Percentiles rank a stretch among this genome's conserved stretches.
Conservation (phyloP, 2,329 filamentous ascomycete genomes). For the Aspergillus nomiae region DNA sequence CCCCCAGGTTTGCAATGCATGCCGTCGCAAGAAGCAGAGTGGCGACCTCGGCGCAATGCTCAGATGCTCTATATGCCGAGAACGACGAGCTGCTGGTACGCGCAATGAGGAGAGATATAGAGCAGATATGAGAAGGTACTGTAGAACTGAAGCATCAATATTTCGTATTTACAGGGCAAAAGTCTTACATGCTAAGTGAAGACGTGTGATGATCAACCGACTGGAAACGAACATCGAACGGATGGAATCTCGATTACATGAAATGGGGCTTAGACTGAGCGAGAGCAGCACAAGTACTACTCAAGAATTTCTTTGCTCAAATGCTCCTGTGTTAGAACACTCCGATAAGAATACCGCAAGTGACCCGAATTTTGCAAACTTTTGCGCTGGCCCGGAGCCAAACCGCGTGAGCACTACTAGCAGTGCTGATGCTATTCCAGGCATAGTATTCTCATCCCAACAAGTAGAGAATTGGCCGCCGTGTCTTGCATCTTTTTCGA, state of each 20-base stretch:
- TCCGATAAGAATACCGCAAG: neutral
- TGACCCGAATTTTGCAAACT: neutral
- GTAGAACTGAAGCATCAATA: neutral
- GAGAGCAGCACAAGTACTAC: neutral
- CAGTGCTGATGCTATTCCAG: neutral
- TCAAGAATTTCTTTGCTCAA: neutral
- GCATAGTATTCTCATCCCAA: neutral
- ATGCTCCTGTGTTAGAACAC: neutral
- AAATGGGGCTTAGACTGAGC: conserved; percentile 13
- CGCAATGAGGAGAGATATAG: conserved; percentile 3
- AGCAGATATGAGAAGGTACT: conserved; percentile 4
- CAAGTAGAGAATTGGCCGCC: neutral
- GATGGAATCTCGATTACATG: conserved; percentile 17
- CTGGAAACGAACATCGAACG: conserved; percentile 20
- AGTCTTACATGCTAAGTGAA: conserved; percentile 5
- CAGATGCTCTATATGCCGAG: conserved; percentile 5
- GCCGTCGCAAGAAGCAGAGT: conserved; percentile 3
- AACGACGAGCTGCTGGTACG: conserved; percentile 1
- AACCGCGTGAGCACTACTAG: neutral
- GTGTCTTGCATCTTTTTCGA: conserved; percentile 6
- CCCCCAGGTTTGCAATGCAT: conserved; percentile 6
- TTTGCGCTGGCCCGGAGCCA: neutral
- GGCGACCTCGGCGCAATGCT: neutral
- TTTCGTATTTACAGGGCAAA: neutral
- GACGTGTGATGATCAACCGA: conserved; percentile 21